Percentiles rank a stretch among this genome's conserved stretches.
phyloP scores from a whole-genome alignment of 1,139 yeast species.

The Saccharomyces uvarum region DNA sequence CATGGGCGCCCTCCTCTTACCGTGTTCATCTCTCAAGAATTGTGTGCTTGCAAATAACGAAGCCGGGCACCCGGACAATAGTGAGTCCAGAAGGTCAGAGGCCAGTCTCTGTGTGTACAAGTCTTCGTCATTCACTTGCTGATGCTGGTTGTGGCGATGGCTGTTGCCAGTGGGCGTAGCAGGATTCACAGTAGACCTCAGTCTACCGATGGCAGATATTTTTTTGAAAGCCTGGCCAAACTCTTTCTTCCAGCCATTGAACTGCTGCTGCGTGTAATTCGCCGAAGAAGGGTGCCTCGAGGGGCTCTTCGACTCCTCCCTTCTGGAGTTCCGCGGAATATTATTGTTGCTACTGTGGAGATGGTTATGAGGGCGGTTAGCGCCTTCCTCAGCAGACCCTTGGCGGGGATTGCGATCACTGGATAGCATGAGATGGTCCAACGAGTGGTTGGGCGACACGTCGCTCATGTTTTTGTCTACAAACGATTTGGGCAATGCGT shows the following conservation, averaged over 20 bases:
- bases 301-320: conserved; percentile 8
- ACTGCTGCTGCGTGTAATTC: conserved; percentile 3
- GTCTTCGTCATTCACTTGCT: conserved; percentile 14
- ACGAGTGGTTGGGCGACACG: background rate
- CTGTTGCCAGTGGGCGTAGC: conserved; percentile 4
- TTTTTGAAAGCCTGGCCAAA: conserved; percentile 26
- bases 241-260: conserved; percentile 28
- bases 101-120: conserved; percentile 42
- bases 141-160: conserved; percentile 2
- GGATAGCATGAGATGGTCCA: background rate
- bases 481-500: background rate
- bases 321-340: background rate
- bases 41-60: conserved; percentile 69
- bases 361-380: background rate
- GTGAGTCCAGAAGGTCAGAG: conserved; percentile 52
- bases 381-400: background rate
- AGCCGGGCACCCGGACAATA: conserved; percentile 72
- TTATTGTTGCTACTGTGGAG: background rate
- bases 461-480: background rate
- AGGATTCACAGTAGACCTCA: conserved; percentile 9
- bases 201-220: conserved; percentile 22
- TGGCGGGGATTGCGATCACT: background rate
- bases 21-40: conserved; percentile 70
- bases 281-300: conserved; percentile 7
- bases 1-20: conserved; percentile 73